phyloP scores from a whole-genome alignment of 768 basidiomycete genomes.

The Dioszegia aurantiaca region DNA sequence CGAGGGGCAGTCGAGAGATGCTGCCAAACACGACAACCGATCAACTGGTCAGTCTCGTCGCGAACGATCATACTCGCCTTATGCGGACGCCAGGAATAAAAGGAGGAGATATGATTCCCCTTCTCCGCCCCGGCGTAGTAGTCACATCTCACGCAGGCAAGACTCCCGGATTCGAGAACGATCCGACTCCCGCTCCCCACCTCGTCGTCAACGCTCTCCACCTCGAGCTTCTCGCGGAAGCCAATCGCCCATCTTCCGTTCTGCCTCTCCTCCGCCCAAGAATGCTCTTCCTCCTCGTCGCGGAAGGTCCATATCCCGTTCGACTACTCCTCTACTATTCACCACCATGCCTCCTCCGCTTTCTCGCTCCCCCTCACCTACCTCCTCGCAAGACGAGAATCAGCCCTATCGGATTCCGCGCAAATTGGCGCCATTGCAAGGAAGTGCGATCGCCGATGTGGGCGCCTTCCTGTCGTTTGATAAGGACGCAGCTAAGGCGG shows the following conservation, averaged over 20 bases:
- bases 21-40: too few relatives aligned
- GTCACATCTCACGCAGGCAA: not conserved
- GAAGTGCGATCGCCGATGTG: conserved; percentile 80
- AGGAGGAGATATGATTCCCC: conserved; percentile 9
- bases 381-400: conserved; percentile 25
- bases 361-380: conserved; percentile 27
- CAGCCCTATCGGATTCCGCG: not conserved
- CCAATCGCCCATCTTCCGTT: conserved; percentile 8
- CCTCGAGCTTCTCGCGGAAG: not conserved
- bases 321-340: conserved; percentile 15
- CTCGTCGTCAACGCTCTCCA: conserved; percentile 3
- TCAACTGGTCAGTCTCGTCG: too few relatives aligned
- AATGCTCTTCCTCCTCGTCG: not conserved
- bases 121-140: conserved; percentile 7
- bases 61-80: conserved; percentile 1
- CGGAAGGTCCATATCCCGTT: conserved; percentile 8
- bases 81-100: not conserved
- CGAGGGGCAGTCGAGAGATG: not conserved
- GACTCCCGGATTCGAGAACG: not conserved
- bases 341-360: conserved; percentile 16
- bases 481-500: conserved; percentile 62
- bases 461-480: conserved; percentile 77
- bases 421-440: conserved; percentile 70
- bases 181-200: conserved; percentile 12
- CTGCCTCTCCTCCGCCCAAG: conserved; percentile 2